Evolutionary conservation across 73 alveolate genomes (phyloP).

Genomic region (Uronychia setigera): DNA sequence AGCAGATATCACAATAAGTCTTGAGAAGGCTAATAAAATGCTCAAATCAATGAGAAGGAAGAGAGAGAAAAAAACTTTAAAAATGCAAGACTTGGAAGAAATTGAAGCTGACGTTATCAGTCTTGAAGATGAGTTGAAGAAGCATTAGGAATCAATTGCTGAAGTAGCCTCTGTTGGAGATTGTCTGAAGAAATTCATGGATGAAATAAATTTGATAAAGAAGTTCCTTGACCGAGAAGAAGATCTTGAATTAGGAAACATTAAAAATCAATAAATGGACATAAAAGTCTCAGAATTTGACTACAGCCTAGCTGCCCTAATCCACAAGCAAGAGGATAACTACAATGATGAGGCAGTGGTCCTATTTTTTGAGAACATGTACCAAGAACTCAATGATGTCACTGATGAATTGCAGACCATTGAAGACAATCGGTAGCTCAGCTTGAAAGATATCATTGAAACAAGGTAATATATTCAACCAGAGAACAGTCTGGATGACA

Average conservation of each 20-base stretch:
- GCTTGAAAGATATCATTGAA: neutral
- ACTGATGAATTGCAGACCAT: neutral
- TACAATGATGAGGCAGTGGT: neutral
- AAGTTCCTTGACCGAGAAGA: neutral
- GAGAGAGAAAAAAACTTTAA: neutral
- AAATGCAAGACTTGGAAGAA: neutral
- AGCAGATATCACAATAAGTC: neutral
- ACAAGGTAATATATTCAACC: neutral
- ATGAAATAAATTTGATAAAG: neutral
- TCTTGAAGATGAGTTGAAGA: neutral
- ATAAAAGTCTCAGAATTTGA: neutral
- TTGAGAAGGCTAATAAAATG: neutral
- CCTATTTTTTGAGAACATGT: neutral
- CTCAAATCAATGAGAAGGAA: neutral
- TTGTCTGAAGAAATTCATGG: neutral
- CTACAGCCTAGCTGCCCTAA: neutral
- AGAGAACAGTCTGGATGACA: neutral
- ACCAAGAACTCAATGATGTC: neutral
- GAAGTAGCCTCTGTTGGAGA: neutral
- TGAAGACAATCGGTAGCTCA: neutral
- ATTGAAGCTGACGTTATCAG: neutral
- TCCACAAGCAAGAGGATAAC: neutral
- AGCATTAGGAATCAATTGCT: neutral
- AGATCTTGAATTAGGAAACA: neutral
- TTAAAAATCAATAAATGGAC: neutral